Base-by-base conservation (phyloP, 1,284 basidiomycete species). In the Microbotryomycetes sp. region DNA sequence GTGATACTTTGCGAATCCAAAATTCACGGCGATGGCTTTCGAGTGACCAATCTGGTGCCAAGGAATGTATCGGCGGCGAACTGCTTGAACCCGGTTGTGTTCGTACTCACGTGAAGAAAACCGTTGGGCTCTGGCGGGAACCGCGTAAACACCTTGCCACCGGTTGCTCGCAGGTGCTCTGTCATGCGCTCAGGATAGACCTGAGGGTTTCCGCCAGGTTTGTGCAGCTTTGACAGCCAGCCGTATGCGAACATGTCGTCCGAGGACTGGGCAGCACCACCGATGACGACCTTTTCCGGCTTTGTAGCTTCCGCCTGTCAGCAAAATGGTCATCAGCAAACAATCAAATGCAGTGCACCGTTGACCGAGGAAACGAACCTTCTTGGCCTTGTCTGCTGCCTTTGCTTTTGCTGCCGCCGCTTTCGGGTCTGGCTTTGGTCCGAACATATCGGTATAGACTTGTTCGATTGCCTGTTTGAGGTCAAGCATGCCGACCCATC, bases 101-200 rank as follows among this genome's bases (percentile, higher is more conserved):
- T 29, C 11, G 16, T 29, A 52, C 50, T 41, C 21, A 66, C 66
- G 50, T 68, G 67, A 2, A 68, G 56, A 78, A 84, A 97, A 5
- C 94, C 94, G 74, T 98, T 98, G 18, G 96, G 96, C 78, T 99
- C 96, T 3, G 96, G 96, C 24, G 96, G 96, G 79, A 99, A 99
- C 45, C 96, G 91, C 6, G 96, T 98, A 79, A 88, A 87, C 5
- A 98, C 92, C 62, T 83, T 78, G 15, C 91, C 91, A 27, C 83
- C 83, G 0, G 96, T 97, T 18, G 81, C 82, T 18, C 81, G 81
- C 50, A 98, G 79, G 74, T 99, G 96, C 68, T 84, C 79, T 63
- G 91, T 85, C 59, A 87, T 87, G 61, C 97, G 83, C 61, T 82
- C 79, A 6, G 86, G 81, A 64, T 86, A 81, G 57, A 88, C 83